Evolutionary conservation across 2,329 filamentous ascomycete genomes (phyloP).

Genomic region (Bisporella sp.): DNA sequence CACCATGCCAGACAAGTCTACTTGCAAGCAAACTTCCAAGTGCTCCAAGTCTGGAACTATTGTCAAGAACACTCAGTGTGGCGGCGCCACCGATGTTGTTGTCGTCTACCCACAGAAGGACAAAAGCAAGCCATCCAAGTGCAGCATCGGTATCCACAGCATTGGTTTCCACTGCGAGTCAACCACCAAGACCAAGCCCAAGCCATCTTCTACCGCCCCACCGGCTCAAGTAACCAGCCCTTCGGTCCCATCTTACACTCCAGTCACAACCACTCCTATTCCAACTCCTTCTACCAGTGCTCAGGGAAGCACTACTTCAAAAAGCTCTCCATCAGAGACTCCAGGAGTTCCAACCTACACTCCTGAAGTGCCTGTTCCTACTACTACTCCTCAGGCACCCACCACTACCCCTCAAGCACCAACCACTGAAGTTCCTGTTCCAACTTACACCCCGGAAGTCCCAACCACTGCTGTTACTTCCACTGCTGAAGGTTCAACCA

Average conservation of each 20-base stretch:
- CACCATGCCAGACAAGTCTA: slow-evolving; percentile 73
- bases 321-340: neutral
- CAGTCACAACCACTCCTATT: slow-evolving; percentile 2
- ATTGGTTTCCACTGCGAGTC: slow-evolving; percentile 67
- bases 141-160: slow-evolving; percentile 66
- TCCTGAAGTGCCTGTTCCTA: neutral
- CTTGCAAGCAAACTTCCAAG: slow-evolving; percentile 68
- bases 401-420: neutral
- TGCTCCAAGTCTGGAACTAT: slow-evolving; percentile 63
- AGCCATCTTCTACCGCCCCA: slow-evolving; percentile 15
- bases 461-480: neutral
- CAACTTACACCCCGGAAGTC: neutral
- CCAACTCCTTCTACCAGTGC: neutral
- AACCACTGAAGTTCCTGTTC: neutral
- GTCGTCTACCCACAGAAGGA: slow-evolving; percentile 52
- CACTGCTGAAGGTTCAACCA: neutral
- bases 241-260: neutral
- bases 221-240: slow-evolving; percentile 9
- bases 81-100: slow-evolving; percentile 77
- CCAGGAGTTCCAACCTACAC: slow-evolving; percentile 1
- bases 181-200: slow-evolving; percentile 5
- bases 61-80: slow-evolving; percentile 82
- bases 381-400: neutral
- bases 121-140: slow-evolving; percentile 48
- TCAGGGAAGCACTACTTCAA: neutral